Evolutionary conservation across 208 protist genomes (phyloP), one percentile per base, ranked within the genome.

Genomic region (Crithidia sp.): DNA sequence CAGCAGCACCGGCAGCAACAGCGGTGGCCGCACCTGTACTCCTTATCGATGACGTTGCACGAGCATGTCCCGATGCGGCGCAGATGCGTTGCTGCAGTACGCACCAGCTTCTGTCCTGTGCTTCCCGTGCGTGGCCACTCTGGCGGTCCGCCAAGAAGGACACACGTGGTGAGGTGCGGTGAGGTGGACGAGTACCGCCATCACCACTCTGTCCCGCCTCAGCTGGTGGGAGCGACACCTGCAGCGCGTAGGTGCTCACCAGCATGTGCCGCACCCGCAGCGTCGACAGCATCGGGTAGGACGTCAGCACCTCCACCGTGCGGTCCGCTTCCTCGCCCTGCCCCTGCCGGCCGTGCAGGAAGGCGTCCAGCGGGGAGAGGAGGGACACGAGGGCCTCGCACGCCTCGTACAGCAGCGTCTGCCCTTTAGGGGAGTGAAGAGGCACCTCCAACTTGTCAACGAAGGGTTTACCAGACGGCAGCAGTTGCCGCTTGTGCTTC

Each of bases 181-280:
- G 28, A 28, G 28, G 28, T 28, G 28, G 28, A 28, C 28, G 28
- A 28, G 28, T 28, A 1, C 28, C 28, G 28, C 28, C 28, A 28
- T 28, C 28, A 28, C 28, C 28, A 28, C 28, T 28, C 28, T 49
- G 7, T 2, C 2, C 45, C 45, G 7, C 2, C 12, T 7, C 45
- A 7, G 45, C 45, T 16, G 61, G 28, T 13, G 37, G 5, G 4
- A 6, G 43, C 17, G 71, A 40, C 0, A 70, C 64, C 2, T n/a
- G 12, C 37, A 86, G 44, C 19, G 19, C 62, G 62, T 79, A 87
- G 8, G 79, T 71, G 28, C 74, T 70, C 45, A 92, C 36, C 47
- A 92, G 74, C 2, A 55, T 13, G 71, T 92, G 88, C 5, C 77
- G 67, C 17, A 85, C 60, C 12, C 67, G 70, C 54, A 88, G 61